Evolutionary conservation across 2,329 filamentous ascomycete species (phyloP).

Genomic region (Nigrospora oryzae): DNA sequence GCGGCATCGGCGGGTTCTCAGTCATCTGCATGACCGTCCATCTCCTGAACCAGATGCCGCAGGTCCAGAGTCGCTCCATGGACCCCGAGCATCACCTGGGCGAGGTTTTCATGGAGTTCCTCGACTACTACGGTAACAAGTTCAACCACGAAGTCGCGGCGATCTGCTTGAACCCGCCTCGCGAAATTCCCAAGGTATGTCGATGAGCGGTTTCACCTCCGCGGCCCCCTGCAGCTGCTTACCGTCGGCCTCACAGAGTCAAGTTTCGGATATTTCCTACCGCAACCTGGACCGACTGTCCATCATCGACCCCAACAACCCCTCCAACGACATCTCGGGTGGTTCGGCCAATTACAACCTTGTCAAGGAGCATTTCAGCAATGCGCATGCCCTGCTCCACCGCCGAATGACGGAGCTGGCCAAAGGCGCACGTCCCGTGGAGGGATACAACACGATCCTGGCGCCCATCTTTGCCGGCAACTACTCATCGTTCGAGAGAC

Average conservation of each 20-base stretch:
- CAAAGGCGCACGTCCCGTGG: slow-evolving; percentile 15
- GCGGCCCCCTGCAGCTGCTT: background rate
- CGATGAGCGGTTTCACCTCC: background rate
- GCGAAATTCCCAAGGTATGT: slow-evolving; percentile 59
- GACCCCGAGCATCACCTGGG: slow-evolving; percentile 62
- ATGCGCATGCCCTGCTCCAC: slow-evolving; percentile 50
- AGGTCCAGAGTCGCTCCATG: slow-evolving; percentile 53
- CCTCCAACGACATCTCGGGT: slow-evolving; percentile 80
- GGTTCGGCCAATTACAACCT: slow-evolving; percentile 64
- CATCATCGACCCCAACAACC: slow-evolving; percentile 87
- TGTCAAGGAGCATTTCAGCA: slow-evolving; percentile 62
- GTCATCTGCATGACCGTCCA: slow-evolving; percentile 90
- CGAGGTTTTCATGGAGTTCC: slow-evolving; percentile 75
- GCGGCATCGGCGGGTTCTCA: slow-evolving; percentile 88
- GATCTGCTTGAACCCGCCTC: slow-evolving; percentile 70
- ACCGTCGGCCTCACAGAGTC: slow-evolving; percentile 22
- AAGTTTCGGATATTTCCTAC: slow-evolving; percentile 39
- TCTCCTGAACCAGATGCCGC: slow-evolving; percentile 73
- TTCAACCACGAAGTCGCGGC: slow-evolving; percentile 65
- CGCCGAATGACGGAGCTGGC: slow-evolving; percentile 48
- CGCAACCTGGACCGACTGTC: slow-evolving; percentile 62
- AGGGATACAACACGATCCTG: slow-evolving; percentile 49
- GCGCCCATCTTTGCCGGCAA: slow-evolving; percentile 67
- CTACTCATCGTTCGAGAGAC: slow-evolving; percentile 64
- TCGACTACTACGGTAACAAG: slow-evolving; percentile 78